Percentiles rank a stretch among this genome's conserved stretches.
These are phyloP conservation scores for Dittrichia graveolens DNA, from an alignment of 129 eudicot genomes.

Conservation along the genomic window DNA sequence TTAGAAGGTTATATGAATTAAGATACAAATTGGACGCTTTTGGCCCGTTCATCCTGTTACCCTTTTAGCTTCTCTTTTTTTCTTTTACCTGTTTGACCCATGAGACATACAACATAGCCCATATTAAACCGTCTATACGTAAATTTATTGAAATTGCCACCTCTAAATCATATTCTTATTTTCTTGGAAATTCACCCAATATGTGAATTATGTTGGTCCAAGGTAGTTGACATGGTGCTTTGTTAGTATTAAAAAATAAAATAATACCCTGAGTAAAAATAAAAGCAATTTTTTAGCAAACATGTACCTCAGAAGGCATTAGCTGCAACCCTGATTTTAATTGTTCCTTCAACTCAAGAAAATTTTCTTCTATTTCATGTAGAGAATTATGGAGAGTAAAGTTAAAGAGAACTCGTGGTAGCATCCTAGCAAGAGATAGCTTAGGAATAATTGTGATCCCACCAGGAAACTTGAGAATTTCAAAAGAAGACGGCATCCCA, in stretches of 20 bases:
- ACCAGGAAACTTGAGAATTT: slow-evolving; percentile 63
- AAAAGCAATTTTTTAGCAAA: slow-evolving; percentile 5
- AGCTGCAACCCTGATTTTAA: slow-evolving; percentile 64
- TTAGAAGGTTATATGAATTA: no score
- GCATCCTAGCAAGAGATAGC: slow-evolving; percentile 39
- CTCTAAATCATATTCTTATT: not conserved
- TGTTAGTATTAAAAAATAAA: not conserved
- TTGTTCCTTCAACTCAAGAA: slow-evolving; percentile 56
- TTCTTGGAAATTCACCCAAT: no score
- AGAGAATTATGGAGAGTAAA: slow-evolving; percentile 71
- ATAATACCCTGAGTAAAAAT: slow-evolving; percentile 18
- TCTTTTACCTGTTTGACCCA: no score
- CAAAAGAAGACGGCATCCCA: slow-evolving; percentile 63
- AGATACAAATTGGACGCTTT: no score
- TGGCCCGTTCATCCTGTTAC: no score
- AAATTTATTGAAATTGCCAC: not conserved
- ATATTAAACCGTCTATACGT: not conserved
- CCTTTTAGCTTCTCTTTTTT: no score
- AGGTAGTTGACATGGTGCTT: not conserved
- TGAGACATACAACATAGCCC: no score
- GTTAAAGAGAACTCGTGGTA: slow-evolving; percentile 55
- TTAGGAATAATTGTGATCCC: slow-evolving; percentile 69
- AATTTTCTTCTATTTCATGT: slow-evolving; percentile 55
- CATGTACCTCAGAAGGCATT: slow-evolving; percentile 63
- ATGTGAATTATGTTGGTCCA: not conserved